phyloP scores from a whole-genome alignment of 2,329 filamentous ascomycete genomes.

The Acrodontium crateriforme region DNA sequence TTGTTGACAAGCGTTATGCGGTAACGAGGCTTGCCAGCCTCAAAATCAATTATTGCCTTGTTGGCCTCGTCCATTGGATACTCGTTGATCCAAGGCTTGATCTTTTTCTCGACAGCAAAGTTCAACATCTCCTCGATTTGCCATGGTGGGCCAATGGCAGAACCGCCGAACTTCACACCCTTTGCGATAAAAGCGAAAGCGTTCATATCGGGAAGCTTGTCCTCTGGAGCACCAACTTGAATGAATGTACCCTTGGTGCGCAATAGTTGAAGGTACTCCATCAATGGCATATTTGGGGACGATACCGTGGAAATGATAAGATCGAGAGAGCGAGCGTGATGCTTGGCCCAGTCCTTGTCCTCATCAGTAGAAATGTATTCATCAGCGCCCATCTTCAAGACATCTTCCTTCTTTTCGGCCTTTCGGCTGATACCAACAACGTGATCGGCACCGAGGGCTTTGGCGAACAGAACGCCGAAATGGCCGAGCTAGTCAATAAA shows the following conservation, averaged over 20 bases:
- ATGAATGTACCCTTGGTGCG: conserved; percentile 47
- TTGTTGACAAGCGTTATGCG: conserved; percentile 26
- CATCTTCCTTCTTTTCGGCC: conserved; percentile 44
- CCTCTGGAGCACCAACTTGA: conserved; percentile 54
- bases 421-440: conserved; percentile 52
- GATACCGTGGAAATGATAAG: conserved; percentile 47
- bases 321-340: conserved; percentile 39
- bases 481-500: conserved; percentile 29
- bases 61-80: conserved; percentile 46
- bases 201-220: conserved; percentile 38
- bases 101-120: conserved; percentile 43
- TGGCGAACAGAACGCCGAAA: conserved; percentile 57
- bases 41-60: conserved; percentile 42
- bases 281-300: conserved; percentile 46
- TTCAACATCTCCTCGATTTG: conserved; percentile 50
- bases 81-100: conserved; percentile 50
- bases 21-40: conserved; percentile 39
- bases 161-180: conserved; percentile 33
- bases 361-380: conserved; percentile 43
- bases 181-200: conserved; percentile 47
- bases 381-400: conserved; percentile 48
- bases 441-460: conserved; percentile 53
- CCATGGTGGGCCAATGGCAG: conserved; percentile 37
- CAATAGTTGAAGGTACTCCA: conserved; percentile 47
- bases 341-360: conserved; percentile 43